These are phyloP conservation scores for Colletotrichum chrysophilum DNA, from an alignment of 2,329 filamentous ascomycete genomes.

Conservation along the genomic window DNA sequence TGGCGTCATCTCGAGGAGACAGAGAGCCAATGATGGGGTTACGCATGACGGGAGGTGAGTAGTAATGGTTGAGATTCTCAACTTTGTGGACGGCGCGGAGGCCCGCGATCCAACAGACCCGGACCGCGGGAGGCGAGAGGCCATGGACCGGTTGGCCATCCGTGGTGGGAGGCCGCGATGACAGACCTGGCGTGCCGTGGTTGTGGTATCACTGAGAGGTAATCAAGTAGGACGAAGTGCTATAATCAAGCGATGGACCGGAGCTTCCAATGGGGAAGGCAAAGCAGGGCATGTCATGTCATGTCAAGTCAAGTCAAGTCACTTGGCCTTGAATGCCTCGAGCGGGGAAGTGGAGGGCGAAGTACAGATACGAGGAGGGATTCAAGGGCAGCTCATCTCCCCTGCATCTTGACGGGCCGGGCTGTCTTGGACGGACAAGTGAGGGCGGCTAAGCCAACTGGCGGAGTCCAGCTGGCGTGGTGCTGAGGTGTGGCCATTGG, in stretches of 20 bases:
- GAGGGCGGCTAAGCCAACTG: constrained; percentile 7
- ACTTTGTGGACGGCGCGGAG: not conserved
- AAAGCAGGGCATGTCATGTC: not conserved
- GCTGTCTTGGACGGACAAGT: not conserved
- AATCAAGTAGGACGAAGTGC: not conserved
- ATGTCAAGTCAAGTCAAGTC: not conserved
- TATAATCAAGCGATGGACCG: not conserved
- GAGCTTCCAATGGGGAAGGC: not conserved
- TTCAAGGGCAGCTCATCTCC: not conserved
- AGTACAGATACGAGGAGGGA: constrained; percentile 3
- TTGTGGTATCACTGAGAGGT: not conserved
- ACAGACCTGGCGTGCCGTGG: constrained; percentile 10
- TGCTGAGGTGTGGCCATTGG: not conserved
- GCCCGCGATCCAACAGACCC: constrained; percentile 3
- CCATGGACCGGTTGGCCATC: not conserved
- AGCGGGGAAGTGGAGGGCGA: not conserved
- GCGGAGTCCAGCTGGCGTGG: not conserved
- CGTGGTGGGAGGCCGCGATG: not conserved
- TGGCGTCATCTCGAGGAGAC: not conserved
- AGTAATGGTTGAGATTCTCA: not conserved
- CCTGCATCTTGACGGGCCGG: not conserved
- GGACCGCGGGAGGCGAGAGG: not conserved
- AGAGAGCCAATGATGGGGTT: not conserved
- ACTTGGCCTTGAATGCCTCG: not conserved
- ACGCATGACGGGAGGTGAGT: not conserved